A percentile compares a stretch with the other conserved stretches of the same genome.
These are phyloP conservation scores for Dalbergia cochinchinensis DNA, from an alignment of 306 rosid species.

Conservation along the genomic window DNA sequence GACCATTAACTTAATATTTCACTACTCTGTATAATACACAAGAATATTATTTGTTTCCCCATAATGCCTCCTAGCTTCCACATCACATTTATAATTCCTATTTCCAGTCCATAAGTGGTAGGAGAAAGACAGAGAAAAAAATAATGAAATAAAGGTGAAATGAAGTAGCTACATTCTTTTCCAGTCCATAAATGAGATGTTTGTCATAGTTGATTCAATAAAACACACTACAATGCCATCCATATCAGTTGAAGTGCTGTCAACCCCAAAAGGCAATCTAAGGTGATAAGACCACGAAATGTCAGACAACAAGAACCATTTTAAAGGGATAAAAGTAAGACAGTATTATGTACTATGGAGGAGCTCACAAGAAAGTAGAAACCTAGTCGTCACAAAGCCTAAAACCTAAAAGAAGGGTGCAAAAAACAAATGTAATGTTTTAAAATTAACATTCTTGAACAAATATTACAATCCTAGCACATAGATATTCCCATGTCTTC, in stretches of 20 bases:
- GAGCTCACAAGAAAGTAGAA: not conserved
- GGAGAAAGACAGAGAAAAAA: not conserved
- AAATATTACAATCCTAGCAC: not conserved
- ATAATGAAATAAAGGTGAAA: not conserved
- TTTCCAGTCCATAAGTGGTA: not conserved
- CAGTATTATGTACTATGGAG: not conserved
- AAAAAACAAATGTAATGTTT: not conserved
- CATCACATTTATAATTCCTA: slow-evolving; percentile 12
- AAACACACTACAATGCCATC: not conserved
- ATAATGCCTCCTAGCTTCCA: not conserved
- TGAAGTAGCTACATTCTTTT: slow-evolving; percentile 1
- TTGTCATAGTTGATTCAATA: slow-evolving; percentile 16
- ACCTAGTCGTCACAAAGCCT: not conserved
- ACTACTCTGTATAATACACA: not conserved
- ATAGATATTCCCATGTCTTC: slow-evolving; percentile 11
- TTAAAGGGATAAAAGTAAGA: not conserved
- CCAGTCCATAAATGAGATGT: slow-evolving; percentile 12
- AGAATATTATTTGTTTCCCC: not conserved
- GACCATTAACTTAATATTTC: slow-evolving; percentile 1
- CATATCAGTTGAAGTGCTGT: slow-evolving; percentile 7
- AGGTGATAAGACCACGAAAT: not conserved
- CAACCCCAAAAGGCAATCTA: not conserved
- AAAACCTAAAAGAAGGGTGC: not conserved
- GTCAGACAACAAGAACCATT: not conserved
- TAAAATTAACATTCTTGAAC: slow-evolving; percentile 22